These are phyloP conservation scores for Populus davidiana DNA, from an alignment of 345 rosid species.

Conservation along the genomic window DNA sequence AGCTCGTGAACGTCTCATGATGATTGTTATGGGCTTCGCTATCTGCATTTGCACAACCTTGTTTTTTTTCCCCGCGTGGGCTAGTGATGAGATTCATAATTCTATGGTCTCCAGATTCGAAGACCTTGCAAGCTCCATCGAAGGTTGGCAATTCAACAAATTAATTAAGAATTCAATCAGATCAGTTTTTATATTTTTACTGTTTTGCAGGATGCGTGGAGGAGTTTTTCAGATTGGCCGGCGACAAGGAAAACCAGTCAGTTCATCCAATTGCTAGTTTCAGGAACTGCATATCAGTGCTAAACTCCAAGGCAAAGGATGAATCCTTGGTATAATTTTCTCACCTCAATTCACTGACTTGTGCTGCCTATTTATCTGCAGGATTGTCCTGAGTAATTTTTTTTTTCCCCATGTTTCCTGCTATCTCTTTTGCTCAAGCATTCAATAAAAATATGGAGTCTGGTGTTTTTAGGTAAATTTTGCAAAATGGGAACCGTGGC, in stretches of 20 bases:
- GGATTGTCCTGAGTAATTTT: too few species aligned
- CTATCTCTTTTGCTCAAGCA: too few species aligned
- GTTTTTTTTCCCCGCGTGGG: conserved; percentile 74
- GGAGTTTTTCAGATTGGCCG: conserved; percentile 32
- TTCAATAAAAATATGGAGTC: neutral
- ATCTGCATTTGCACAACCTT: conserved; percentile 57
- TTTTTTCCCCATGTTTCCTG: too few species aligned
- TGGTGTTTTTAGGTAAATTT: conserved; percentile 53
- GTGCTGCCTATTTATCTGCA: too few species aligned
- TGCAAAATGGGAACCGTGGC: conserved; percentile 98
- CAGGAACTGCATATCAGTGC: conserved; percentile 40
- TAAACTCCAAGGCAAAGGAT: conserved; percentile 56
- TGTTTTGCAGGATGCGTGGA: conserved; percentile 39
- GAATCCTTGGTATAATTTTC: conserved; percentile 45
- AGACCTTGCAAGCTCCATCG: conserved; percentile 53
- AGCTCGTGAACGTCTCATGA: conserved; percentile 63
- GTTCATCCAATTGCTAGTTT: conserved; percentile 10
- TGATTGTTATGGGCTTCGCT: conserved; percentile 62
- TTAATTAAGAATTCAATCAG: too few species aligned
- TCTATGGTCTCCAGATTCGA: conserved; percentile 53
- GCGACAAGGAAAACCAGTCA: conserved; percentile 28
- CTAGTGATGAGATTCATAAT: conserved; percentile 79
- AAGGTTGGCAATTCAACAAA: conserved; percentile 41
- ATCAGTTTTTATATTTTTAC: too few species aligned
- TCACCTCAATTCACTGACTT: too few species aligned